Conservation (phyloP, 805 yeast species). For the Pichia insulana region DNA sequence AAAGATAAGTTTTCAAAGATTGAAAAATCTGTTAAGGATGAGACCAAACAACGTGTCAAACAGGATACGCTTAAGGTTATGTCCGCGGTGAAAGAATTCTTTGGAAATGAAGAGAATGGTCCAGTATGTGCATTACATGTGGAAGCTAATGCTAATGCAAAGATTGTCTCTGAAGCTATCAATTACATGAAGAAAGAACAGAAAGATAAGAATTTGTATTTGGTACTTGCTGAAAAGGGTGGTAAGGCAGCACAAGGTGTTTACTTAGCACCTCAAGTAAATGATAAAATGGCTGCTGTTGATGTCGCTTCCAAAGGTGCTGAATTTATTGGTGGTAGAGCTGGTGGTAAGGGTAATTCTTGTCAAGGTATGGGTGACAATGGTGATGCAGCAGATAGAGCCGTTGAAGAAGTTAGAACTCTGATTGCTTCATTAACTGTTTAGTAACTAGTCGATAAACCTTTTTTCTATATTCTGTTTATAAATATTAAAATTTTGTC, state of each 20-base stretch:
- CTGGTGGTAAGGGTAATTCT: conserved; percentile 96
- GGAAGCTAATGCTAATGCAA: conserved; percentile 72
- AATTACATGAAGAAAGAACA: conserved; percentile 70
- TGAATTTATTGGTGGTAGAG: conserved; percentile 81
- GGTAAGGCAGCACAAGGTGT: conserved; percentile 92
- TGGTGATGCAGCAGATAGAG: conserved; percentile 56
- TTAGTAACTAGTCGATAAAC: conserved; percentile 1
- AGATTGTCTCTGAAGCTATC: conserved; percentile 90
- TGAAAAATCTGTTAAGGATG: conserved; percentile 84
- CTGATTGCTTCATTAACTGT: conserved; percentile 49
- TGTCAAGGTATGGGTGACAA: conserved; percentile 97
- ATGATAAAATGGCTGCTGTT: conserved; percentile 59
- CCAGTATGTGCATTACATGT: conserved; percentile 59
- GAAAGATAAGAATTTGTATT: conserved; percentile 66
- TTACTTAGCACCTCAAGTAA: conserved; percentile 65
- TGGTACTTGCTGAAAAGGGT: conserved; percentile 54
- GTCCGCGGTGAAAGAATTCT: conserved; percentile 67
- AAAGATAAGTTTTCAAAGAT: conserved; percentile 66
- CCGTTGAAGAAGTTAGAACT: conserved; percentile 61
- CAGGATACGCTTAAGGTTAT: conserved; percentile 75
- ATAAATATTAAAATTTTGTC: neutral
- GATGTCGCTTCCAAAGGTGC: conserved; percentile 69
- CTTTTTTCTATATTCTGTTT: neutral
- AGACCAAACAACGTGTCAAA: conserved; percentile 79
- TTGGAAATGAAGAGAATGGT: conserved; percentile 45